Conservation (phyloP, 2,329 filamentous ascomycete species). For the Botryotinia convoluta region DNA sequence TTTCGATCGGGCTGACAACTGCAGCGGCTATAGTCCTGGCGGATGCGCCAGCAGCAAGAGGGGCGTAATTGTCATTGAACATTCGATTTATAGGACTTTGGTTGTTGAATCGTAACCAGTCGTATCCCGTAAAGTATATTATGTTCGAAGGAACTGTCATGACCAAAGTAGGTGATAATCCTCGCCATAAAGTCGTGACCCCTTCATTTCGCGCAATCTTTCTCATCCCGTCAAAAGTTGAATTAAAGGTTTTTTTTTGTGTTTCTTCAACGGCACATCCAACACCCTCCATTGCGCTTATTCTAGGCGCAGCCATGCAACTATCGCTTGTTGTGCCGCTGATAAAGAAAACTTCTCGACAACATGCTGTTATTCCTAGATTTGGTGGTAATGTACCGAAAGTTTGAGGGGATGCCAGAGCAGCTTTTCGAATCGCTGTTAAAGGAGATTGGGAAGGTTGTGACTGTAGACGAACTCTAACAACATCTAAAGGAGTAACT, state of each 20-base stretch:
- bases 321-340: slow-evolving; percentile 69
- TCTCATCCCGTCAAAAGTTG: slow-evolving; percentile 84
- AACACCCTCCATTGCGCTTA: slow-evolving; percentile 38
- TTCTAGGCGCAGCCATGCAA: slow-evolving; percentile 42
- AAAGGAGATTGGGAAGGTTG: slow-evolving; percentile 57
- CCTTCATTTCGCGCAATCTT: slow-evolving; percentile 97
- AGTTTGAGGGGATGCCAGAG: slow-evolving; percentile 50
- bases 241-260: slow-evolving; percentile 79
- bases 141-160: slow-evolving; percentile 97
- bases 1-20: slow-evolving; percentile 85
- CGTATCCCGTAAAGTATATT: slow-evolving; percentile 98
- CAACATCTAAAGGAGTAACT: slow-evolving; percentile 96
- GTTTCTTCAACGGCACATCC: slow-evolving; percentile 84
- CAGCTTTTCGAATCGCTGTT: slow-evolving; percentile 53
- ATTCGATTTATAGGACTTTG: slow-evolving; percentile 67
- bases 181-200: slow-evolving; percentile 81
- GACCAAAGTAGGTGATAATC: slow-evolving; percentile 85
- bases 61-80: slow-evolving; percentile 68
- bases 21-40: slow-evolving; percentile 80
- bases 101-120: slow-evolving; percentile 78
- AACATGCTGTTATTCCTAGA: slow-evolving; percentile 90
- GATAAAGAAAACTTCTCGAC: slow-evolving; percentile 94
- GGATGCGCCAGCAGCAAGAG: slow-evolving; percentile 73
- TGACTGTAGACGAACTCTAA: slow-evolving; percentile 90
- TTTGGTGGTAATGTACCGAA: slow-evolving; percentile 73